Base-by-base conservation (phyloP, 139 green algal species). In the Edaphochlamys debaryana region DNA sequence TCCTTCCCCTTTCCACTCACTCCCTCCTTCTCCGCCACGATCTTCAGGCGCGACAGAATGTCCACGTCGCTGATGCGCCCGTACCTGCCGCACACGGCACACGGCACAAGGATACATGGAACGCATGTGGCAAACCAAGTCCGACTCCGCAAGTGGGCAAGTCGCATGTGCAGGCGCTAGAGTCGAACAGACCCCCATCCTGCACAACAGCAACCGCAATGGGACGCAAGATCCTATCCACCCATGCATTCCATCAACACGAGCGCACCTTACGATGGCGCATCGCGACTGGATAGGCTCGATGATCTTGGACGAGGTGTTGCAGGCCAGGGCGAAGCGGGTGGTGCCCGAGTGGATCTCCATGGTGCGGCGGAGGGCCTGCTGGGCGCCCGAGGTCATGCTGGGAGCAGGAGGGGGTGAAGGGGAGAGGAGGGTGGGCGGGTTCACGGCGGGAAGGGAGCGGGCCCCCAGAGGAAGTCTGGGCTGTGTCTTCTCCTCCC, bases 251-350 rank as follows among this genome's bases (percentile, higher is more conserved):
- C n/a, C n/a, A n/a, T n/a, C n/a, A n/a, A n/a, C n/a, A n/a, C n/a
- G n/a, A n/a, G n/a, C n/a, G n/a, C n/a, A n/a, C n/a, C 97, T 91
- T 50, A 99, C 94, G 64, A 99, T 97, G 23, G 98, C 97, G 86
- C 98, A 99, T n/a, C 98, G 95, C 42, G 82, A 95, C 89, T 99
- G 98, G 69, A 99, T 99, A 54, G 97, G 96, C 86, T 99, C 97
- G 36, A 99, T 99, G 87, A 99, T 94, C 85, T 99, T 99, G 64
- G 93, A 95, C 54, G 89, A 96, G 54, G 90, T 67, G 92, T 99
- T 99, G 94, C 96, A 99, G 19, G 98, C 97, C 29, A 99, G 93
- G 11, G 97, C 97, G 80, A 99, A 99, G 74, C 98, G 94, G 6
- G 98, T 99, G 56, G 97, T 99, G 66, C 83, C 88, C 41, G 87